Evolutionary conservation across 2,329 filamentous ascomycete genomes (phyloP), one percentile per base, ranked within the genome.

Genomic region (Colletotrichum sp.): DNA sequence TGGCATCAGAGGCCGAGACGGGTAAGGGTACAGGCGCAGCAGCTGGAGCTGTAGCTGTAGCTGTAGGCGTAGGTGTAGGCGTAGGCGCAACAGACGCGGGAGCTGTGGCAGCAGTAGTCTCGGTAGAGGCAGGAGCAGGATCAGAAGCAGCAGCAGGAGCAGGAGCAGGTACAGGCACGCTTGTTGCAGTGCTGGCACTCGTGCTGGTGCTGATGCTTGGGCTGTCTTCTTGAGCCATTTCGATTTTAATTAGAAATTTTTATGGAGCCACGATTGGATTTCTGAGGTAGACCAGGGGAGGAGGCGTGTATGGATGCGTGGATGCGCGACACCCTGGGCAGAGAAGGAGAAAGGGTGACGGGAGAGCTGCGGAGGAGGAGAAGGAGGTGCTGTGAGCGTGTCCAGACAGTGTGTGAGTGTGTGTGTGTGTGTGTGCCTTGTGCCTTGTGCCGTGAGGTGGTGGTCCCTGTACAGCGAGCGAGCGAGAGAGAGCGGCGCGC

Each of bases 201-300:
- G 36, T 71, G 73, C 55, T 72, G 66, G 44, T 78, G 78, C 65
- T 77, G 77, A 64, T 76, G 73, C 69, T 76, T 74, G 63, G 69
- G 70, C 34, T 75, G 77, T 77, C 78, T 71, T 78, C 80, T 82
- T 83, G 83, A 82, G 82, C 82, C 83, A 84, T 83, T 80, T 83
- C 81, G 82, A 81, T 82, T 83, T 85, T 84, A 84, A 84, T 85
- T 84, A 82, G 82, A 81, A 79, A 81, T 82, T 84, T 83, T 83
- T 83, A 83, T 83, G 83, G 83, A 84, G 82, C 82, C 83, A 82
- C 80, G 81, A 84, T 83, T 83, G 76, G 69, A 63, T 75, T 73
- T 80, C 80, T 80, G 77, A 79, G 79, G 81, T 79, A 81, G 80
- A 81, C 77, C 78, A 80, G 81, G 80, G 81, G 80, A 78, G 71